phyloP scores from a whole-genome alignment of 2,329 filamentous ascomycete genomes.

The Trichoderma sp. region DNA sequence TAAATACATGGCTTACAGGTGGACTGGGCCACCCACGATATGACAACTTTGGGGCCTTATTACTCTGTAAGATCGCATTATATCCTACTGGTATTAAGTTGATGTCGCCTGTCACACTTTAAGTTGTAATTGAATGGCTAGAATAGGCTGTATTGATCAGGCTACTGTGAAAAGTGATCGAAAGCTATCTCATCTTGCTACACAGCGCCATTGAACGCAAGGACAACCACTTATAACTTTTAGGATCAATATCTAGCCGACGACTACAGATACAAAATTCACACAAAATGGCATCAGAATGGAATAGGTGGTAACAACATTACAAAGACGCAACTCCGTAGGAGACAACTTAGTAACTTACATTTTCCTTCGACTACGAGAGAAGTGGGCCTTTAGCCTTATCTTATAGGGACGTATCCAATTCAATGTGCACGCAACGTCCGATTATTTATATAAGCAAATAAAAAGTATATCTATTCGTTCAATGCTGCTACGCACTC shows the following conservation, averaged over 20 bases:
- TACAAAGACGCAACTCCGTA: not conserved
- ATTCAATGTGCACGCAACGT: not conserved
- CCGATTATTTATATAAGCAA: not conserved
- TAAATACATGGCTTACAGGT: not conserved
- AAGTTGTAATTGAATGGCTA: not conserved
- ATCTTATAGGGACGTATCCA: not conserved
- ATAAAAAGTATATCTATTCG: not conserved
- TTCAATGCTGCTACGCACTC: slow-evolving; percentile 45
- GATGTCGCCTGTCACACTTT: not conserved
- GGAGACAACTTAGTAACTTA: not conserved
- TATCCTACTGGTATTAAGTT: not conserved
- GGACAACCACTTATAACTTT: not conserved
- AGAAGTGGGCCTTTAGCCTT: not conserved
- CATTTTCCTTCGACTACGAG: not conserved
- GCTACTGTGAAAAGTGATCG: not conserved
- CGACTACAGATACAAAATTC: not conserved
- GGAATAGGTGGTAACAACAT: not conserved
- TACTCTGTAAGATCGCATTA: not conserved
- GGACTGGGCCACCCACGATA: not conserved
- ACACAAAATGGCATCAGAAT: not conserved
- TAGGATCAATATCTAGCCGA: too few relatives aligned
- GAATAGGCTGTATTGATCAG: not conserved
- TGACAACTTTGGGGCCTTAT: not conserved
- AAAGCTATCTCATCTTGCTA: not conserved
- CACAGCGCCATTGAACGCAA: not conserved